A percentile compares a stretch with the other conserved stretches of the same genome.
phyloP scores from a whole-genome alignment of 2,329 filamentous ascomycete genomes.

The Chlorencoelia australis region DNA sequence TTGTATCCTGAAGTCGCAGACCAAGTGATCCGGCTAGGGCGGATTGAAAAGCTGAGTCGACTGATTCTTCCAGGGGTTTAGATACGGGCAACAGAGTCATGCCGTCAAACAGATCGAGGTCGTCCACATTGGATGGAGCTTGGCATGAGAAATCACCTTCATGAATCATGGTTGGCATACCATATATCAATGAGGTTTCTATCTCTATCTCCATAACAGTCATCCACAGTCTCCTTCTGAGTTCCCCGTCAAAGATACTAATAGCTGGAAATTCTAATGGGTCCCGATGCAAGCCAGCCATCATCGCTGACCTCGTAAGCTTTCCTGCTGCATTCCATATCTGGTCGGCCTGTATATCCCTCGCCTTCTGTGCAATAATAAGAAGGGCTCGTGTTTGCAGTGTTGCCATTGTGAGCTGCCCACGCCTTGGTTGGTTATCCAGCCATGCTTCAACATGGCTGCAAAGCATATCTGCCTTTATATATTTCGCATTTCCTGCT shows the following conservation, averaged over 20 bases:
- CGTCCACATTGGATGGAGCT: slow-evolving; percentile 36
- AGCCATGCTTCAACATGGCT: slow-evolving; percentile 9
- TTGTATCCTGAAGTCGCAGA: slow-evolving; percentile 6
- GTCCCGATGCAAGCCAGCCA: slow-evolving; percentile 47
- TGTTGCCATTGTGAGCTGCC: slow-evolving; percentile 8
- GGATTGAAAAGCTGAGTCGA: slow-evolving; percentile 9
- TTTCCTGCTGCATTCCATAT: slow-evolving; percentile 27
- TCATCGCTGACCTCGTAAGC: slow-evolving; percentile 43
- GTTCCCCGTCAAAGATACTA: slow-evolving; percentile 38
- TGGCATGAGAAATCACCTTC: slow-evolving; percentile 37
- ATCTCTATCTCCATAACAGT: slow-evolving; percentile 43
- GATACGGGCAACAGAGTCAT: slow-evolving; percentile 6
- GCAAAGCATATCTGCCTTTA: slow-evolving; percentile 7
- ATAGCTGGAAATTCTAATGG: slow-evolving; percentile 39
- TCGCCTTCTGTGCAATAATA: slow-evolving; percentile 7
- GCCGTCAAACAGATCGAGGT: slow-evolving; percentile 9
- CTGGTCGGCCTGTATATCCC: slow-evolving; percentile 4
- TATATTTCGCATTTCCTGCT: slow-evolving; percentile 2
- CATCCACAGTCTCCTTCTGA: slow-evolving; percentile 45
- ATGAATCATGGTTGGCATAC: slow-evolving; percentile 38
- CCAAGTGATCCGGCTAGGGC: slow-evolving; percentile 5
- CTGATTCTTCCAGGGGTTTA: slow-evolving; percentile 8
- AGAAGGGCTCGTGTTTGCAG: slow-evolving; percentile 8
- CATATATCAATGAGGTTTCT: slow-evolving; percentile 39
- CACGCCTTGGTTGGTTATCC: slow-evolving; percentile 5